Conservation (phyloP, 1,284 basidiomycete species). For the Caloboletus inedulis region DNA sequence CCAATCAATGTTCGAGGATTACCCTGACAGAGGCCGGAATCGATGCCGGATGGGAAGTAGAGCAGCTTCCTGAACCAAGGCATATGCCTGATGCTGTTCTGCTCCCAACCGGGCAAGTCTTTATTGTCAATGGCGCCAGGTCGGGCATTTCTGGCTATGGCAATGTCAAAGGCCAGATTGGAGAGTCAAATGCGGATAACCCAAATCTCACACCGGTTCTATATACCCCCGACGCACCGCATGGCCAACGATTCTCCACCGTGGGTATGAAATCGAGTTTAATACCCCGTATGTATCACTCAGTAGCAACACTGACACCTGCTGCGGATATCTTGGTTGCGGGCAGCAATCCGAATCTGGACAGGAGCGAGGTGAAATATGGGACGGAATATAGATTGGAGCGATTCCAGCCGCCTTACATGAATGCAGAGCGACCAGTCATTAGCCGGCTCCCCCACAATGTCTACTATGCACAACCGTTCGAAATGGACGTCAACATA, state of each 20-base stretch:
- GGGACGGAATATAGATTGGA: constrained; percentile 81
- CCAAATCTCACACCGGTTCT: constrained; percentile 72
- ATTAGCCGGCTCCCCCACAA: constrained; percentile 40
- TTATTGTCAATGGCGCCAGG: constrained; percentile 75
- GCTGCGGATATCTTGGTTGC: constrained; percentile 71
- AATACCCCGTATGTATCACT: constrained; percentile 84
- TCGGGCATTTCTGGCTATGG: constrained; percentile 82
- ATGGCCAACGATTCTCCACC: constrained; percentile 61
- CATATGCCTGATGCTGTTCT: constrained; percentile 81
- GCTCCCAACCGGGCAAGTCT: constrained; percentile 72
- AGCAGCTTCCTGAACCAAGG: constrained; percentile 70
- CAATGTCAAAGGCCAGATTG: constrained; percentile 69
- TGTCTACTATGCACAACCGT: constrained; percentile 46
- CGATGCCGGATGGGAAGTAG: constrained; percentile 66
- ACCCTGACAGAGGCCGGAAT: constrained; percentile 65
- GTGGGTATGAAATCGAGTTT: constrained; percentile 61
- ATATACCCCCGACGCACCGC: constrained; percentile 64
- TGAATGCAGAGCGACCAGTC: constrained; percentile 53
- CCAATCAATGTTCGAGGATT: constrained; percentile 71
- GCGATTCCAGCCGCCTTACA: constrained; percentile 71
- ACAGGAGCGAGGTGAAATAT: constrained; percentile 64
- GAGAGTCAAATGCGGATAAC: constrained; percentile 75
- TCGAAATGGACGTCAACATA: constrained; percentile 42
- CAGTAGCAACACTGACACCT: constrained; percentile 70
- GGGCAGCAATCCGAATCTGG: constrained; percentile 81